Percentiles rank a stretch among this genome's conserved stretches.
Conservation (phyloP, 306 rosid genomes). For the Cucumis cinereus region DNA sequence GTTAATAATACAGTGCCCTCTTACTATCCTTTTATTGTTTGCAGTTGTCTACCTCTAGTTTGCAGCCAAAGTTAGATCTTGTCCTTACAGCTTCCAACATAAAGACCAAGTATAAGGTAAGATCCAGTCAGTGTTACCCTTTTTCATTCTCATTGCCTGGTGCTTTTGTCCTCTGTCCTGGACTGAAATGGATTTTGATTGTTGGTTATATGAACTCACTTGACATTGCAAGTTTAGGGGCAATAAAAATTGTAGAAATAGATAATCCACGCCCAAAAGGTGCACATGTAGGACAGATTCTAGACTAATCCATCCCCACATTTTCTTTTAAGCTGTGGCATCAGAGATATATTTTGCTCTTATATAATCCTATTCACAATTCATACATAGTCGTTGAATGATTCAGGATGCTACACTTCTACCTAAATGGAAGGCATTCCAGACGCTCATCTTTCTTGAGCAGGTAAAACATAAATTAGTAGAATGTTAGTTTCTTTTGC, state of each 20-base stretch:
- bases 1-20: not conserved
- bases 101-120: constrained; percentile 51
- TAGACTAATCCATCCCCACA: not conserved
- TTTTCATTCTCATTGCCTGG: not conserved
- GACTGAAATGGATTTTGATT: not conserved
- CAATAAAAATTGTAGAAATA: not conserved
- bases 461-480: constrained; percentile 36
- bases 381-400: constrained; percentile 8
- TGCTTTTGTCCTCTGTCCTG: not conserved
- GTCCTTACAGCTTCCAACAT: constrained; percentile 40
- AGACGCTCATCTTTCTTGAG: constrained; percentile 70
- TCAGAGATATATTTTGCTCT: not conserved
- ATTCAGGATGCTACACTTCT: constrained; percentile 68
- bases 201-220: not conserved
- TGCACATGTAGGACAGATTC: not conserved
- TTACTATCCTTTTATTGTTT: constrained; percentile 12
- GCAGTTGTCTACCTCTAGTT: constrained; percentile 26
- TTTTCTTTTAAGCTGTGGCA: not conserved
- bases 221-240: not conserved
- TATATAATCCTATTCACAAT: not conserved
- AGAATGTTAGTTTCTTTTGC: not conserved
- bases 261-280: not conserved
- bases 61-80: constrained; percentile 17
- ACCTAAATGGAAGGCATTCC: constrained; percentile 87
- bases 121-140: not conserved